Conservation (phyloP, 345 rosid genomes). For the Cardamine occulta region DNA sequence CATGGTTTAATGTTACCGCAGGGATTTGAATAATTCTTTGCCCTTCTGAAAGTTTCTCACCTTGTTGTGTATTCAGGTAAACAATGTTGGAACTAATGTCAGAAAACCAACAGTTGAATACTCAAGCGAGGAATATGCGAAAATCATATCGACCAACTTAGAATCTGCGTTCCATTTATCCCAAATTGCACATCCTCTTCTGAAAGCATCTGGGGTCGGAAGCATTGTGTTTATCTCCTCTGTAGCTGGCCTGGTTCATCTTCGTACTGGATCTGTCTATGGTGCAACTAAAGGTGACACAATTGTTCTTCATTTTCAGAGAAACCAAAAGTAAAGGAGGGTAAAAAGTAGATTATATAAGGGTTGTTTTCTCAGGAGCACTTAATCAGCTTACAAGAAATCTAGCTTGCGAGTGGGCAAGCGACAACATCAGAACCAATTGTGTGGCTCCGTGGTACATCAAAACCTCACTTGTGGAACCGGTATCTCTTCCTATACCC, state of each 20-base stretch:
- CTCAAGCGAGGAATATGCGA: slow-evolving; percentile 63
- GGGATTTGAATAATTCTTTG: background rate
- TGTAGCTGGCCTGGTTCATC: slow-evolving; percentile 56
- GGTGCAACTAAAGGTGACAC: slow-evolving; percentile 73
- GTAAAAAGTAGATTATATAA: background rate
- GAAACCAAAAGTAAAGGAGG: background rate
- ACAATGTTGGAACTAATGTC: slow-evolving; percentile 85
- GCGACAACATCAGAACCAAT: slow-evolving; percentile 83
- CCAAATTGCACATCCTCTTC: slow-evolving; percentile 83
- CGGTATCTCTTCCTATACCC: slow-evolving; percentile 44
- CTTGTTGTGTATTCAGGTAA: slow-evolving; percentile 54
- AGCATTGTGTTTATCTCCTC: slow-evolving; percentile 90
- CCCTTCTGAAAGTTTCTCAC: slow-evolving; percentile 3
- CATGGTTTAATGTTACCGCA: background rate
- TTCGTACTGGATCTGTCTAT: slow-evolving; percentile 70
- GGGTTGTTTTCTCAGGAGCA: slow-evolving; percentile 54
- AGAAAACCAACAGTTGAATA: slow-evolving; percentile 82
- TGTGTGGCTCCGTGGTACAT: slow-evolving; percentile 85
- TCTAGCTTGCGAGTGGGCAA: slow-evolving; percentile 95
- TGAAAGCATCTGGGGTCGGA: slow-evolving; percentile 81
- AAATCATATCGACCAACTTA: slow-evolving; percentile 67
- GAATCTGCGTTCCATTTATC: slow-evolving; percentile 79
- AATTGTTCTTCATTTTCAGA: background rate
- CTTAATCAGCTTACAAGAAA: slow-evolving; percentile 79
- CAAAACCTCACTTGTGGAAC: slow-evolving; percentile 75